Conservation (phyloP, 495 filamentous ascomycete species). For the Hypoxylon cercidicola region DNA sequence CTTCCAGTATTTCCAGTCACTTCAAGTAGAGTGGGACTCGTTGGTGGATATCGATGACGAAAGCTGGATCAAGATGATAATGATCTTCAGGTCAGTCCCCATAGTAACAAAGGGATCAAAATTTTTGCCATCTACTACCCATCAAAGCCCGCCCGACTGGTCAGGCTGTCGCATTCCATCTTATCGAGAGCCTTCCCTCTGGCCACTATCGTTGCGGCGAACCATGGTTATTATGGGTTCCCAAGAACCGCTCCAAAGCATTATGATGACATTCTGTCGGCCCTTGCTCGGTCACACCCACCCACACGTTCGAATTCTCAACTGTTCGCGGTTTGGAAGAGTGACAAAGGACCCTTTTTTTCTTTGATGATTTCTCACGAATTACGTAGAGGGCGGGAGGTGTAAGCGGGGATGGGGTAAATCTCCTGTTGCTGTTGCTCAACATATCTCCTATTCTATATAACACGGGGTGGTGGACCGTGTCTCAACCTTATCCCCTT, state of each 20-base stretch:
- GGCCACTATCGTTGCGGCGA: slow-evolving; percentile 9
- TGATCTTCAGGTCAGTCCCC: slow-evolving; percentile 35
- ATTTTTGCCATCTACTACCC: slow-evolving; percentile 28
- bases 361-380: background rate
- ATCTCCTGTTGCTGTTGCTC: slow-evolving; percentile 11
- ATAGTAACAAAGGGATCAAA: slow-evolving; percentile 33
- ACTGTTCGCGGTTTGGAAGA: slow-evolving; percentile 3
- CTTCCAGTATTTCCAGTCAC: no score
- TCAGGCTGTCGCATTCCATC: slow-evolving; percentile 25
- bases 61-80: slow-evolving; percentile 41
- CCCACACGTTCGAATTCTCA: slow-evolving; percentile 12
- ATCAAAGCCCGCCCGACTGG: slow-evolving; percentile 1
- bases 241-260: slow-evolving; percentile 13
- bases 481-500: slow-evolving; percentile 13
- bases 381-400: background rate
- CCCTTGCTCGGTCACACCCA: slow-evolving; percentile 41
- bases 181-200: slow-evolving; percentile 4
- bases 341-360: slow-evolving; percentile 29
- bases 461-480: slow-evolving; percentile 32
- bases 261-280: slow-evolving; percentile 41
- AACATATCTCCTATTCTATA: slow-evolving; percentile 21
- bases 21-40: slow-evolving; percentile 8
- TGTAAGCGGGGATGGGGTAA: background rate
- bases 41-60: slow-evolving; percentile 38
- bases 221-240: slow-evolving; percentile 17